Conservation (phyloP, 768 basidiomycete genomes). For the Leucocoprinus birnbaumii region DNA sequence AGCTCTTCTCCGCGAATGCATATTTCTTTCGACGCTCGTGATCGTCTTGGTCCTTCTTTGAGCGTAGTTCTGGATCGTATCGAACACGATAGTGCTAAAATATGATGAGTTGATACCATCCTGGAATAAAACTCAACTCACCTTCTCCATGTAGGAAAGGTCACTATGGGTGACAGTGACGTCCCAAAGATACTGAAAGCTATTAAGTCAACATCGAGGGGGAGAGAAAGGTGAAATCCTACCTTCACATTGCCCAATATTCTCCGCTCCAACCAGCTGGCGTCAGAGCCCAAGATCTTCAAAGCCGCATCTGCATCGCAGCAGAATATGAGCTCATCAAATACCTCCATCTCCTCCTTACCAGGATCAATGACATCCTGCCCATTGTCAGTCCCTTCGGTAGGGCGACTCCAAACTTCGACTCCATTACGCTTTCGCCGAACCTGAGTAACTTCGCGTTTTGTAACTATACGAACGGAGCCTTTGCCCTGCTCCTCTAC, state of each 20-base stretch:
- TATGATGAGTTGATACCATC: not conserved
- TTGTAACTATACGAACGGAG: conserved; percentile 20
- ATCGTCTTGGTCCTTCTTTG: conserved; percentile 23
- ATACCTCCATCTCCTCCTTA: conserved; percentile 20
- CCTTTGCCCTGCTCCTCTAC: conserved; percentile 24
- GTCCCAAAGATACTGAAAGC: conserved; percentile 34
- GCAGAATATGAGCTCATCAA: conserved; percentile 26
- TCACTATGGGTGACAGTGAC: conserved; percentile 52
- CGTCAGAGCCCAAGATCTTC: conserved; percentile 22
- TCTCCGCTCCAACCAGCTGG: conserved; percentile 25
- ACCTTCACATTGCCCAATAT: conserved; percentile 30
- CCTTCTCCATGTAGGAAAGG: conserved; percentile 43
- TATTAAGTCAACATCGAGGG: not conserved
- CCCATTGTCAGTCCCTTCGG: conserved; percentile 24
- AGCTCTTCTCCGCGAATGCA: conserved; percentile 35
- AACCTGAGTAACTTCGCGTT: conserved; percentile 25
- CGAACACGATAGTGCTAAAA: conserved; percentile 36
- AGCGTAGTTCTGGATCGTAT: conserved; percentile 30
- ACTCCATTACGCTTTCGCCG: conserved; percentile 20
- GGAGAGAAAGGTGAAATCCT: not conserved
- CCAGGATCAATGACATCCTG: conserved; percentile 25
- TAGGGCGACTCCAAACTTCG: conserved; percentile 23
- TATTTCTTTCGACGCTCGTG: conserved; percentile 24
- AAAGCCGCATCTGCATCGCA: conserved; percentile 26
- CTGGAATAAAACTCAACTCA: conserved; percentile 10